These are phyloP conservation scores for Podospora bellae-mahoneyi DNA, from an alignment of 495 filamentous ascomycete species.

Conservation along the genomic window DNA sequence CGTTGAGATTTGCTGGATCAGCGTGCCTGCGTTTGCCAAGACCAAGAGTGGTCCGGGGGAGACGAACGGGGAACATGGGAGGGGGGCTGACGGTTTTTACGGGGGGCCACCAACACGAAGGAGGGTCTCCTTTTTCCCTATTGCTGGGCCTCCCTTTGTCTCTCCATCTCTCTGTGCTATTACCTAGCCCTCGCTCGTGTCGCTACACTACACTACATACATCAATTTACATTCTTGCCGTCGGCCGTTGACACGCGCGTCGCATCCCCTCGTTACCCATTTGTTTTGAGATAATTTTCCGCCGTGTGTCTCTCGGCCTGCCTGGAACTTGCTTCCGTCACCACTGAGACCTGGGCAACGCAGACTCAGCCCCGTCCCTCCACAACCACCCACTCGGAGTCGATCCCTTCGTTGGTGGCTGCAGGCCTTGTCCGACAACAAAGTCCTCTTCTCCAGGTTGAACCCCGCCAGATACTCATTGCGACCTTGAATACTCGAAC, in stretches of 20 bases:
- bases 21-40: conserved; percentile 7
- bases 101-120: conserved; percentile 16
- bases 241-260: conserved; percentile 20
- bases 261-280: conserved; percentile 31
- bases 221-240: conserved; percentile 15
- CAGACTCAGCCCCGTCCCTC: conserved; percentile 9
- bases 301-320: neutral
- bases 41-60: conserved; percentile 6
- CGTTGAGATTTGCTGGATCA: conserved; percentile 12
- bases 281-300: conserved; percentile 20
- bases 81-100: neutral
- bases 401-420: conserved; percentile 18
- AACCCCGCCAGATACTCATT: neutral
- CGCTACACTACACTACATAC: neutral
- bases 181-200: too few species aligned
- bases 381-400: conserved; percentile 4
- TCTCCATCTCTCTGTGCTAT: conserved; percentile 2
- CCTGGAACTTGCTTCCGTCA: neutral
- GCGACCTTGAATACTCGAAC: neutral
- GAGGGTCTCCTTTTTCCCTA: conserved; percentile 5
- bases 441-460: neutral
- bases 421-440: conserved; percentile 22
- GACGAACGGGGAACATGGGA: conserved; percentile 5
- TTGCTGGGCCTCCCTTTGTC: conserved; percentile 12
- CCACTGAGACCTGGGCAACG: conserved; percentile 17